Evolutionary conservation across 2,329 filamentous ascomycete genomes (phyloP).

Genomic region (Chalaropsis ovoidea): DNA sequence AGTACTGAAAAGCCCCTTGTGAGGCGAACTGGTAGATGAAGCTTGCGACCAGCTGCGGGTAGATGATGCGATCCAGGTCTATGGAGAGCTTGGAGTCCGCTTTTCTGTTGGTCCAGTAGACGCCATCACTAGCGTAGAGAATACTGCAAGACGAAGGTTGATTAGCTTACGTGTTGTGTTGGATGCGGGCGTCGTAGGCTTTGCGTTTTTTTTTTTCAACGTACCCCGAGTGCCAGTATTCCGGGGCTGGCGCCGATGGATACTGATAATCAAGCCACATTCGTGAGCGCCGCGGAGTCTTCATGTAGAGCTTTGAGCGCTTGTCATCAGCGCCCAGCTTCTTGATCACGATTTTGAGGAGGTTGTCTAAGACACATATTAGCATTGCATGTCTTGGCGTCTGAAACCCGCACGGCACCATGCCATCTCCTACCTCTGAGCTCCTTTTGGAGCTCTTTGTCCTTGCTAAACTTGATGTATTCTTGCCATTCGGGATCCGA

Average conservation of each 20-base stretch:
- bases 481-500: constrained; percentile 54
- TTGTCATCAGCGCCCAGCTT: constrained; percentile 23
- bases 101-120: constrained; percentile 22
- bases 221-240: constrained; percentile 24
- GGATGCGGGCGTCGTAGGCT: neutral
- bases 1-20: neutral
- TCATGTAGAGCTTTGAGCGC: constrained; percentile 22
- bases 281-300: constrained; percentile 15
- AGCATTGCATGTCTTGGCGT: neutral
- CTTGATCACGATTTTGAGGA: constrained; percentile 20
- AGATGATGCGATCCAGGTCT: constrained; percentile 24
- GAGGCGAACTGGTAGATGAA: constrained; percentile 15
- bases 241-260: constrained; percentile 18
- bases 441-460: constrained; percentile 39
- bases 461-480: constrained; percentile 49
- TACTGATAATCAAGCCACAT: constrained; percentile 24
- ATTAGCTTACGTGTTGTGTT: too few relatives aligned
- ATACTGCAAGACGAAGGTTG: constrained; percentile 7
- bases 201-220: neutral
- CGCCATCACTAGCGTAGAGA: constrained; percentile 20
- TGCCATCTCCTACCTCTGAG: constrained; percentile 34
- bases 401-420: neutral
- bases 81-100: constrained; percentile 20
- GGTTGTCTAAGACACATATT: constrained; percentile 13
- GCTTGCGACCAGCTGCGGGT: constrained; percentile 23